Evolutionary conservation across 305 asterid species (phyloP), one percentile per base, ranked within the genome.

Genomic region (Fraxinus albicans): DNA sequence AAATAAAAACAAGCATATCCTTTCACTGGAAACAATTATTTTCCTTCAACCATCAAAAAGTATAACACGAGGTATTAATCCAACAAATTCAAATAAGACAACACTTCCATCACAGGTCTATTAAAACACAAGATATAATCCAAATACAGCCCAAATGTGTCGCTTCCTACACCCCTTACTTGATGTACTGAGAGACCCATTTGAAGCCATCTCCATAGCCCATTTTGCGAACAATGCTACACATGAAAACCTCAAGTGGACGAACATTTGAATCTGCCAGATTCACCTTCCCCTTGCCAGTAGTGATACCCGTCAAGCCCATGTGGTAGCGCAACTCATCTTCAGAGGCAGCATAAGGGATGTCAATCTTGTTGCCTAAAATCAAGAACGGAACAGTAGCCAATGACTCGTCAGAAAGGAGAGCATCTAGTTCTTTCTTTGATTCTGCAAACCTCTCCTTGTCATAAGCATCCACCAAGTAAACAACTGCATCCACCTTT

Each of bases 181-280:
- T 87, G 8, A 89, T 89, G 80, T 89, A 89, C 34, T 89, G 92
- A 77, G 92, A 88, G n/a, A 88, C 88, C 93, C 93, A 90, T 79
- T 89, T 88, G 90, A 90, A 90, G 79, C 93, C 93, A 36, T 90
- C 93, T n/a, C 92, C 91, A 72, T 88, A 89, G 8, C 92, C 91
- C 92, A 89, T 89, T 83, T 89, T 89, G 35, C 92, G 89, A 34
- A 89, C 92, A 44, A 89, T 87, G 86, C 90, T 89, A 85, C 92
- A 89, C 92, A 89, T 89, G 80, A 90, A 90, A 2, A 90, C 92
- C 88, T 90, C 93, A 15, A 89, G 88, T 0, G 93, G 88, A 47
- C 92, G 92, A 13, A 88, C 85, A n/a, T 86, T 89, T 55, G 91
- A 81, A 42, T 89, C 90, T 13, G 86, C 70, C 42, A 88, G 84